A percentile compares a stretch with the other conserved stretches of the same genome.
Evolutionary conservation across 169 alveolate species (phyloP).

Genomic region (Amoebophrya sp.): DNA sequence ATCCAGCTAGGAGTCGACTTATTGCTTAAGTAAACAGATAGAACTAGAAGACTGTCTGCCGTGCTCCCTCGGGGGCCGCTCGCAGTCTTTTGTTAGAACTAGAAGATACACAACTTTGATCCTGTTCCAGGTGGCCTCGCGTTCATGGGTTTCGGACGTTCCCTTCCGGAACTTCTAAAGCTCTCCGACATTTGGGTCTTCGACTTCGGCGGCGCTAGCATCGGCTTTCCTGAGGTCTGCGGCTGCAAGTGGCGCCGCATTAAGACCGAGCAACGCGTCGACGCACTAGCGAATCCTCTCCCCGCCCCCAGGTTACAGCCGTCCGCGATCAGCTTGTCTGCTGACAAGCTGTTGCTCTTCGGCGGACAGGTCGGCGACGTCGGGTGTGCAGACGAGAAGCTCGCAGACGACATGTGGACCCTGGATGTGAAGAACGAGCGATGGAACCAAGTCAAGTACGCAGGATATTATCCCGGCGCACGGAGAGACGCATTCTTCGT

Average conservation of each 20-base stretch:
- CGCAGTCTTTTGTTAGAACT: too few species aligned
- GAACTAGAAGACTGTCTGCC: too few species aligned
- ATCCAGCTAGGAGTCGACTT: too few species aligned
- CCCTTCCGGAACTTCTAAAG: neutral
- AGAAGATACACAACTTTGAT: too few species aligned
- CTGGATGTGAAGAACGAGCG: neutral
- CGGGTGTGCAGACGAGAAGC: neutral
- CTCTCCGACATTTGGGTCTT: neutral
- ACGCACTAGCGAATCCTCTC: neutral
- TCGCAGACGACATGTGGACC: neutral
- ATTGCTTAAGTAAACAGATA: too few species aligned
- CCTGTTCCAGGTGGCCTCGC: neutral
- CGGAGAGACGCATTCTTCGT: neutral
- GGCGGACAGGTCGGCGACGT: neutral
- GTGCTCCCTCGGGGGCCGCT: too few species aligned
- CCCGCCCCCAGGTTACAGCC: neutral
- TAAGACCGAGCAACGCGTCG: neutral
- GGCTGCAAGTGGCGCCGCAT: neutral
- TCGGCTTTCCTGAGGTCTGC: neutral
- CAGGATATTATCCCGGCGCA: neutral
- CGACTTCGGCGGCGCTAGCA: neutral
- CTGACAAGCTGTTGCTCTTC: neutral
- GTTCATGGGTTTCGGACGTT: neutral
- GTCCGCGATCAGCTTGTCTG: neutral
- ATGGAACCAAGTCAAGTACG: neutral